Evolutionary conservation across 2,329 filamentous ascomycete genomes (phyloP), one percentile per base, ranked within the genome.

Genomic region (Sclerotiophoma versabilis): DNA sequence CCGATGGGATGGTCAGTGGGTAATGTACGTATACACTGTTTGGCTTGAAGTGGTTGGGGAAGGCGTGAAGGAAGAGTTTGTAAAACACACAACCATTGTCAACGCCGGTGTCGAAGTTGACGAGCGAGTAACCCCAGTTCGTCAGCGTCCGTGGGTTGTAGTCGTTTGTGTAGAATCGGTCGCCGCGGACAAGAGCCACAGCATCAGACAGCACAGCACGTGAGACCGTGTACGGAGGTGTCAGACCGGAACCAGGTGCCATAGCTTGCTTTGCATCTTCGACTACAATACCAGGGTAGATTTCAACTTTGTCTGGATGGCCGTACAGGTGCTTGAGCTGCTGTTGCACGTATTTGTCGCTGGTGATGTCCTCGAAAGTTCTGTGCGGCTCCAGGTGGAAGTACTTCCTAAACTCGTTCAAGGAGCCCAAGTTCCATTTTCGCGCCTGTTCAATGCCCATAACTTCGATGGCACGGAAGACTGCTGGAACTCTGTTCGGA

Each of bases 331-430:
- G 69, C 48, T 66, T 70, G 10, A 95, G 80, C 22, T 85, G 79
- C 41, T 88, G 81, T 2, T 89, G 84, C 14, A 93, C 83, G 37
- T 84, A 83, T 0, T 87, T 87, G 64, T 96, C 88, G 0, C 86
- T 85, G 72, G 93, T 95, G 76, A 96, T 92, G 44, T 93, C 90
- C 71, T 93, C 89, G 56, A 96, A 96, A 0, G 81, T 89, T 19
- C 87, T 84, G 68, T 96, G 88, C 0, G 85, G 83, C 75, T 90
- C 89, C 5, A 96, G 79, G 1, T 87, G 86, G 64, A 93, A 93
- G 76, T 92, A 90, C 71, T 89, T 87, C 46, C 91, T 84, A 80
- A 95, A 96, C 77, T 95, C 91, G 68, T 96, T 96, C 57, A 96
- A 79, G 0, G 88, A 87, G 0, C 88, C 88, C 8, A 92, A 76